Conservation (phyloP, 176 grass and related monocot species). For the Carex parvula region DNA sequence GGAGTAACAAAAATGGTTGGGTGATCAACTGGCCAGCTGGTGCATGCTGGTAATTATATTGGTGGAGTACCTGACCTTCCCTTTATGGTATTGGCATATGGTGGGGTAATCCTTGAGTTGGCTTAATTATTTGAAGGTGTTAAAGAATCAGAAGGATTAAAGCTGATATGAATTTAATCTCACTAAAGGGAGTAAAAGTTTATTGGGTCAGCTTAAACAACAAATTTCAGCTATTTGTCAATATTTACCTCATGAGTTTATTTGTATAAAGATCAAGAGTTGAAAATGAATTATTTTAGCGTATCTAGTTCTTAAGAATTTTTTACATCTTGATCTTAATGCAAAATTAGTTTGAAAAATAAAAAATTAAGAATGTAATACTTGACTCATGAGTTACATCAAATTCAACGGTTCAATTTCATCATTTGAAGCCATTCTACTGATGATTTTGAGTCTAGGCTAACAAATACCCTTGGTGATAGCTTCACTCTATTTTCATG, state of each 20-base stretch:
- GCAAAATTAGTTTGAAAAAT: neutral
- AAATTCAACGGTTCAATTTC: neutral
- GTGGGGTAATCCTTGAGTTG: too few species aligned
- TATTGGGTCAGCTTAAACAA: too few species aligned
- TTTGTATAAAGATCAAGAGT: neutral
- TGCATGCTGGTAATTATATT: neutral
- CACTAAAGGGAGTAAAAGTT: too few species aligned
- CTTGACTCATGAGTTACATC: neutral
- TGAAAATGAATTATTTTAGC: neutral
- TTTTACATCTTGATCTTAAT: neutral
- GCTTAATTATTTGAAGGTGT: too few species aligned
- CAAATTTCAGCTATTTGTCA: too few species aligned
- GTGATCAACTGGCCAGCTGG: neutral
- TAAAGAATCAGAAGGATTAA: too few species aligned
- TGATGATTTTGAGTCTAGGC: neutral
- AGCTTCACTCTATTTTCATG: conserved; percentile 1
- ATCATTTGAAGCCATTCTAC: neutral
- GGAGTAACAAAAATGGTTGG: neutral
- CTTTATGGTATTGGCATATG: too few species aligned
- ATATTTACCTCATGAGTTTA: neutral
- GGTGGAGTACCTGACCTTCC: too few species aligned
- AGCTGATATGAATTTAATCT: too few species aligned
- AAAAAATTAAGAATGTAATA: neutral
- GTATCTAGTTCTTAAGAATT: neutral
- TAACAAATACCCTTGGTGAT: neutral